A percentile compares a stretch with the other conserved stretches of the same genome.
These are phyloP conservation scores for Pulveroboletus sp. DNA, from an alignment of 768 basidiomycete genomes.

Conservation along the genomic window DNA sequence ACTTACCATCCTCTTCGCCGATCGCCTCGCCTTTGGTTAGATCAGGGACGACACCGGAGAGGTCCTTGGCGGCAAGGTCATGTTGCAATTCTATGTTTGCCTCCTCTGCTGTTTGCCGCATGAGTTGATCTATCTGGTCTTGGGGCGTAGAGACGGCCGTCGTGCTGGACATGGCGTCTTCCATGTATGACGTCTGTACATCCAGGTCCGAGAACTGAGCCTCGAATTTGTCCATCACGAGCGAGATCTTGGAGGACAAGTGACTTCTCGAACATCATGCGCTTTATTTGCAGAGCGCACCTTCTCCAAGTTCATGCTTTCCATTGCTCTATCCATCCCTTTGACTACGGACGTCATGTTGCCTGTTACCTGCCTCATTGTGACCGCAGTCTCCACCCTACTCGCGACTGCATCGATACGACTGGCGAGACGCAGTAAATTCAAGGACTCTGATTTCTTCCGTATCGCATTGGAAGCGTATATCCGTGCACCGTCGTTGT, in stretches of 20 bases:
- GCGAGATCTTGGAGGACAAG: conserved; percentile 65
- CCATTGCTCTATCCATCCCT: conserved; percentile 99
- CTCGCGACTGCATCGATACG: conserved; percentile 96
- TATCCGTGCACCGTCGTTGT: conserved; percentile 94
- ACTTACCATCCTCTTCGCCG: conserved; percentile 71
- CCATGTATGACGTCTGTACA: conserved; percentile 98
- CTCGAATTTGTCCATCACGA: conserved; percentile 99
- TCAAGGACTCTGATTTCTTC: conserved; percentile 94
- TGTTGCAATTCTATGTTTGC: conserved; percentile 94
- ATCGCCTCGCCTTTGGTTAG: conserved; percentile 47
- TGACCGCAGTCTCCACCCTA: conserved; percentile 96
- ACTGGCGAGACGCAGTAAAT: conserved; percentile 83
- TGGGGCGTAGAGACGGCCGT: conserved; percentile 93
- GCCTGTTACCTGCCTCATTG: conserved; percentile 94
- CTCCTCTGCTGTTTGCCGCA: conserved; percentile 95
- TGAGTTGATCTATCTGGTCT: conserved; percentile 90
- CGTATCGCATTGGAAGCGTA: conserved; percentile 98
- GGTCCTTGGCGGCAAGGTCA: conserved; percentile 67
- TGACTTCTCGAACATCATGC: not conserved
- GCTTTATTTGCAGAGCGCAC: conserved; percentile 41
- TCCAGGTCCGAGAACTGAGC: conserved; percentile 93
- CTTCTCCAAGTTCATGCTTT: conserved; percentile 96
- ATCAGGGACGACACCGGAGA: conserved; percentile 53
- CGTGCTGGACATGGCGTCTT: conserved; percentile 90
- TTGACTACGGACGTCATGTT: conserved; percentile 95